phyloP scores from a whole-genome alignment of 2,329 filamentous ascomycete species.

The Exophiala spinifera region DNA sequence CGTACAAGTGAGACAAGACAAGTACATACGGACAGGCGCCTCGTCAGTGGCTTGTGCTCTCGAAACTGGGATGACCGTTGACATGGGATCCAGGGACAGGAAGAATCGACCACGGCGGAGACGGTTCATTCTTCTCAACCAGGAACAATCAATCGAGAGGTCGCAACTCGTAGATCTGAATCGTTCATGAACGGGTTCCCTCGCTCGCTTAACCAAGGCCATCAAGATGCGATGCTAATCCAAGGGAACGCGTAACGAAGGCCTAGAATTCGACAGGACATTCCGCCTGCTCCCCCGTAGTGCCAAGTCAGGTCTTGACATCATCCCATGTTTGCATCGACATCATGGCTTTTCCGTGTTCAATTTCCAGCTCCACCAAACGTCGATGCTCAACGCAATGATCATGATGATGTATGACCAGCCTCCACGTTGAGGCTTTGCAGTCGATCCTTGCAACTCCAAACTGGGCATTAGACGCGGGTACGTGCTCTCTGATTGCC shows the following conservation, averaged over 20 bases:
- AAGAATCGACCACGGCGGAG: too few relatives aligned
- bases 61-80: neutral
- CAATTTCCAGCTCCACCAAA: neutral
- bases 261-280: too few relatives aligned
- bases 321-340: constrained; percentile 2
- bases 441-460: constrained; percentile 2
- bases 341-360: neutral
- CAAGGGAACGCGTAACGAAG: too few relatives aligned
- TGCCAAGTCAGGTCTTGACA: constrained; percentile 2
- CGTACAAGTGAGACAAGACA: neutral
- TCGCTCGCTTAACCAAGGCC: too few relatives aligned
- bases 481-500: constrained; percentile 2
- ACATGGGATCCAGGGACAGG: too few relatives aligned
- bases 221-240: too few relatives aligned
- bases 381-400: neutral
- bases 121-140: too few relatives aligned
- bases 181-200: too few relatives aligned
- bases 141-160: too few relatives aligned
- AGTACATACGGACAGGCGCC: too few relatives aligned
- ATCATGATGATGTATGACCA: constrained; percentile 1
- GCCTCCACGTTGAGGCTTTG: neutral
- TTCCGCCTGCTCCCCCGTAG: neutral
- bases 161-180: too few relatives aligned
- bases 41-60: constrained; percentile 9
- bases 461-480: constrained; percentile 11